Base-by-base conservation (phyloP, 2,329 filamentous ascomycete genomes). In the Sclerotinia minor region DNA sequence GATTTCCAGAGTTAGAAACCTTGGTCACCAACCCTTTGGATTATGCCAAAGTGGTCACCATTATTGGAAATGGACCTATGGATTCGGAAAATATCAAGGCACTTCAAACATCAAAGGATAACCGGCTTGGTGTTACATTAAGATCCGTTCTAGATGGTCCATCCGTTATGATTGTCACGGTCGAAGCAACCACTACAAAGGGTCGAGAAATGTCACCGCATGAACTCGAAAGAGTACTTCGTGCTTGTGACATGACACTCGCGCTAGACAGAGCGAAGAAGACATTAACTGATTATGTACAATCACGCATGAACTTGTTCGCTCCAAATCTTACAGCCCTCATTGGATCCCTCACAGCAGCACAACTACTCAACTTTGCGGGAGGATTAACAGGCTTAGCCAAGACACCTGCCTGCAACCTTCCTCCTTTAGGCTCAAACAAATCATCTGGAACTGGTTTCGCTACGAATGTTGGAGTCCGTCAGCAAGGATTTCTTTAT, bases 281-380 rank as follows among this genome's bases (percentile, higher is more conserved):
- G 70, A 91, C 89, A 0, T 84, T 99, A 66, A 96, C 92, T 2
- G 90, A 95, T 77, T 99, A 97, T 76, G 95, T 99, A 21, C 92
- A 97, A 79, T 97, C 94, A 47, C 91, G 95, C 70, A 98, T 99
- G 92, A 95, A 91, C 73, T 84, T 96, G 45, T 98, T 98, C 77
- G 95, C 95, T 5, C 95, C 95, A 0, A 99, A 99, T 75, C 81
- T 98, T 65, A 97, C 95, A 0, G 89, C 88, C 1, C 85, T 99
- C 24, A 91, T 99, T 68, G 95, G 95, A 24, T 95, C 94, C 0
- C 84, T 97, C 24, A 97, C 94, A 3, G 94, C 95, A 9, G 95
- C 95, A 5, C 94, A 98, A 79, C 86, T 99, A n/a, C 90, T 99
- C 75, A 97, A 97, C 79, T 92, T 92, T 69, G 91, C 93, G 0